Evolutionary conservation across 2,329 filamentous ascomycete species (phyloP).

Genomic region (Pyrenophora teres): DNA sequence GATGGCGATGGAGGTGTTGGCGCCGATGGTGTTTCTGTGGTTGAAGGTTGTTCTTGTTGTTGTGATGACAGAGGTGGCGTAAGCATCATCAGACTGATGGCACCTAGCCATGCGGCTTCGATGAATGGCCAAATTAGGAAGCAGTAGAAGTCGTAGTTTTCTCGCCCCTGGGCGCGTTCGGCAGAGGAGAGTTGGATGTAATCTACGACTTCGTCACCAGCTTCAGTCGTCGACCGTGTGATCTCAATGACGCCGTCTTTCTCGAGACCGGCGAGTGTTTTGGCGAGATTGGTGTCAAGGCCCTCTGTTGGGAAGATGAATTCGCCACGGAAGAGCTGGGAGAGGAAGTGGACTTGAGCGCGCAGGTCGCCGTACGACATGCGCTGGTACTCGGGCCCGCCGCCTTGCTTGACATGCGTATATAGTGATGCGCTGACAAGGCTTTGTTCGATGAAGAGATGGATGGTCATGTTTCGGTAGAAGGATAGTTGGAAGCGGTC

Average conservation of each 20-base stretch:
- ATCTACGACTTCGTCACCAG: constrained; percentile 57
- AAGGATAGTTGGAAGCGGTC: constrained; percentile 96
- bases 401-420: constrained; percentile 85
- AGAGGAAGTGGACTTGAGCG: constrained; percentile 85
- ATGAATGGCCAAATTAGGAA: constrained; percentile 99
- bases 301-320: constrained; percentile 96
- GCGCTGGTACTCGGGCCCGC: constrained; percentile 78
- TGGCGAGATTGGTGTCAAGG: constrained; percentile 76
- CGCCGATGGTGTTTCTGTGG: constrained; percentile 5
- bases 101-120: constrained; percentile 89
- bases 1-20: constrained; percentile 43
- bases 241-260: constrained; percentile 76
- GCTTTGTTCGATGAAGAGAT: constrained; percentile 92
- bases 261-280: constrained; percentile 77
- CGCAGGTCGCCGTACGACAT: constrained; percentile 75
- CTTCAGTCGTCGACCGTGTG: constrained; percentile 50
- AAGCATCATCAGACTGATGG: constrained; percentile 84
- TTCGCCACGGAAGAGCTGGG: constrained; percentile 87
- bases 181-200: constrained; percentile 74
- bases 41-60: constrained; percentile 21
- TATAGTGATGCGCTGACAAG: constrained; percentile 91
- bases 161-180: constrained; percentile 78
- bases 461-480: constrained; percentile 99
- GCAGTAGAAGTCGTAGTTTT: constrained; percentile 99
- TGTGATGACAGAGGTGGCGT: constrained; percentile 65